A percentile compares a stretch with the other conserved stretches of the same genome.
Conservation (phyloP, 2,329 filamentous ascomycete species). For the Botrytis aclada region DNA sequence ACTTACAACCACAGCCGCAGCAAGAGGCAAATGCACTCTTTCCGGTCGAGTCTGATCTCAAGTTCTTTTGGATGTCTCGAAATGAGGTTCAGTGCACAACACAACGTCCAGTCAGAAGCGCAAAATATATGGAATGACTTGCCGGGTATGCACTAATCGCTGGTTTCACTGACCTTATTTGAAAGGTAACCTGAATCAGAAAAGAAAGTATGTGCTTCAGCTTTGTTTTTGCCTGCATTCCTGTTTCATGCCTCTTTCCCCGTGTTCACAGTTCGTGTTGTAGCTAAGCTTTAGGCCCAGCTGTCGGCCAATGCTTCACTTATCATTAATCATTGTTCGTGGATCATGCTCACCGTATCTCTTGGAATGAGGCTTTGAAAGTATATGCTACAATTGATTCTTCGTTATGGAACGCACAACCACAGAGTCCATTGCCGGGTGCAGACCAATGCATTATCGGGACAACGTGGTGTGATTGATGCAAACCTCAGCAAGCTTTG, state of each 20-base stretch:
- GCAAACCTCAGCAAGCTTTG: neutral
- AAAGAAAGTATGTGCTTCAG: neutral
- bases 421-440: neutral
- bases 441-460: neutral
- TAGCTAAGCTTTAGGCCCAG: neutral
- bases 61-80: neutral
- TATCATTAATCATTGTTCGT: neutral
- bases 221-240: neutral
- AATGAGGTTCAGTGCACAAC: slow-evolving; percentile 6
- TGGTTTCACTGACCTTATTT: neutral
- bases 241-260: neutral
- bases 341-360: neutral
- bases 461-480: neutral
- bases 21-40: neutral
- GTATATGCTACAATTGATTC: neutral
- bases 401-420: too few species aligned
- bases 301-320: neutral
- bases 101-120: neutral
- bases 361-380: neutral
- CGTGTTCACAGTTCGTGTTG: neutral
- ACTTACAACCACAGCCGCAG: neutral
- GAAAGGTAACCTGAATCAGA: neutral
- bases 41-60: neutral
- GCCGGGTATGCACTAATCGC: neutral
- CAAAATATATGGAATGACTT: neutral